These are phyloP conservation scores for Wickerhamomyces silvicola DNA, from an alignment of 805 yeast genomes.

Conservation along the genomic window DNA sequence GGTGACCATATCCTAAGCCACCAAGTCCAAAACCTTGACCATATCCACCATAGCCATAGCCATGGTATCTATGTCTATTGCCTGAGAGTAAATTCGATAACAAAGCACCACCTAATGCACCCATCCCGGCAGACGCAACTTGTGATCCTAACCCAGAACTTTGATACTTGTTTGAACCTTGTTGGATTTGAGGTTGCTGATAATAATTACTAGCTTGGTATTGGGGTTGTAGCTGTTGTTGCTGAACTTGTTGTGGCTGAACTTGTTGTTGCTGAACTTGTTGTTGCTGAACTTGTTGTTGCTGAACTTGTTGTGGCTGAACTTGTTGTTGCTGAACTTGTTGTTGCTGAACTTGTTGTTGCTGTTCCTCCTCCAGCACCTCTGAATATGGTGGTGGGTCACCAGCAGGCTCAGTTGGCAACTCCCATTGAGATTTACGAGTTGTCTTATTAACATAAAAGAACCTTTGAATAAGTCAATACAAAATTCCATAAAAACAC, in stretches of 20 bases:
- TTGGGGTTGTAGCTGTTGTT: constrained; percentile 8
- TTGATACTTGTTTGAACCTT: too few relatives aligned
- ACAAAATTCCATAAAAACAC: too few relatives aligned
- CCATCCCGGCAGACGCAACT: constrained; percentile 35
- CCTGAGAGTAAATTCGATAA: constrained; percentile 32
- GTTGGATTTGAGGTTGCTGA: too few relatives aligned
- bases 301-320: constrained; percentile 12
- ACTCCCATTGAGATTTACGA: constrained; percentile 71
- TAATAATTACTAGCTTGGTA: too few relatives aligned
- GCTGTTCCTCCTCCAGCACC: too few relatives aligned
- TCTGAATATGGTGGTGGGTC: too few relatives aligned
- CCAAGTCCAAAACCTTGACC: too few relatives aligned
- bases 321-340: constrained; percentile 3
- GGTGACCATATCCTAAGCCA: too few relatives aligned
- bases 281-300: constrained; percentile 13
- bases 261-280: constrained; percentile 6
- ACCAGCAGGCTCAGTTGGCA: constrained; percentile 32
- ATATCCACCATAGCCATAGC: too few relatives aligned
- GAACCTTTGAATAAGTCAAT: too few relatives aligned
- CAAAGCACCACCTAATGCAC: constrained; percentile 47
- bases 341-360: constrained; percentile 4
- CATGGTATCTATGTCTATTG: constrained; percentile 2
- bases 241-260: constrained; percentile 1
- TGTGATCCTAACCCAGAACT: constrained; percentile 18
- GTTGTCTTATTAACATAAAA: constrained; percentile 59